Base-by-base conservation (phyloP, 1,284 basidiomycete species). In the Kwoniella shivajii region DNA sequence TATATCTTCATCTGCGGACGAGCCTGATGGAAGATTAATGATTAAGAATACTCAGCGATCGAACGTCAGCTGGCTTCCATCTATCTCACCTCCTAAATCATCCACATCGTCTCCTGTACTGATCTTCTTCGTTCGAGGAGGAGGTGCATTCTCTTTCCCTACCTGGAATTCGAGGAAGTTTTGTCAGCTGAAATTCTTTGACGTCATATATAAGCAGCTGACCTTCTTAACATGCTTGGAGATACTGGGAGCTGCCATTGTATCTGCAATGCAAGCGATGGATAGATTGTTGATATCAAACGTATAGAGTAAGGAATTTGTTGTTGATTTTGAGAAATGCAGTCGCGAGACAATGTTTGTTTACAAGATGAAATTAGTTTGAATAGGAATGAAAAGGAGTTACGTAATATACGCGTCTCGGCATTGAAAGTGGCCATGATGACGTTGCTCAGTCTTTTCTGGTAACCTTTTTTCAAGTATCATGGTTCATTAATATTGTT, bases 121-220 rank as follows among this genome's bases (percentile, higher is more conserved):
- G 18, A 22, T 18, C 26, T 50, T 47, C 24, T 33, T 54, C 14
- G 46, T 39, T 18, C 53, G 11, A 16, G 46, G 33, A 33, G 63
- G 59, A 22, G 61, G 55, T 5, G 61, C 66, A 51, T 65, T 67
- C 60, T 67, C 66, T 49, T 67, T 67, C 11, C 63, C 65, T 26
- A 26, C 34, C 60, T 64, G 38, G 29, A 20, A 14, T 24, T 0
- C 14, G 26, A 22, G 41, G 13, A 18, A 29, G 24, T 27, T 14
- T 6, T n/a, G 49, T 42, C 36, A 37, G n/a, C 30, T 39, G 4
- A n/a, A 11, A 11, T 0, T 33, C 10, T 3, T 26, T 6, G 36
- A 18, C 29, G 30, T 22, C 27, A n/a, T 27, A 11, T 20, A 13
- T 18, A 10, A 31, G 24, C n/a, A 31, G 39, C 50, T 45, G 6